Evolutionary conservation across 768 basidiomycete genomes (phyloP).

Genomic region (Trametes meyenii): DNA sequence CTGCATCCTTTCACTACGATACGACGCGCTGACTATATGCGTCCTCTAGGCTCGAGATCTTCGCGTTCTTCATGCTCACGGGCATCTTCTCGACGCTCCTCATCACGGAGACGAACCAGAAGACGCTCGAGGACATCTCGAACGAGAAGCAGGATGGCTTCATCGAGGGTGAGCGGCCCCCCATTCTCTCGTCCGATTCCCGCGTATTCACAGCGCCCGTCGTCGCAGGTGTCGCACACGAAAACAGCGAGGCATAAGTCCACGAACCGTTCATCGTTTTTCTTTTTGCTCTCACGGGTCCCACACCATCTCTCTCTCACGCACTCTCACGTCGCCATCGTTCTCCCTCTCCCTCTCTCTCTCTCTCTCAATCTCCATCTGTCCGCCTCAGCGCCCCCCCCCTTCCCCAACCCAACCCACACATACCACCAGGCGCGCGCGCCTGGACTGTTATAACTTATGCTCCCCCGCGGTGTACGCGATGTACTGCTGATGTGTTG

Average conservation of each 20-base stretch:
- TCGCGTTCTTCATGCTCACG: constrained; percentile 86
- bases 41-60: constrained; percentile 67
- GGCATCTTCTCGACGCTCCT: constrained; percentile 82
- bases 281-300: not conserved
- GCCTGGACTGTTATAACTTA: not conserved
- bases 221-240: not conserved
- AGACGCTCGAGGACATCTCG: constrained; percentile 70
- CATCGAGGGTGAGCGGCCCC: constrained; percentile 36
- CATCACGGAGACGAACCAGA: constrained; percentile 76
- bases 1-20: not conserved
- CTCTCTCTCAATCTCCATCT: not conserved
- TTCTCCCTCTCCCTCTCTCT: not conserved
- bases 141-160: constrained; percentile 71
- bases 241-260: not conserved
- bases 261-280: not conserved
- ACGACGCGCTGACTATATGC: constrained; percentile 3
- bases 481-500: not conserved
- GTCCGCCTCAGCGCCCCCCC: not conserved
- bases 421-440: not conserved
- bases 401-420: not conserved
- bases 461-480: not conserved
- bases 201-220: no score
- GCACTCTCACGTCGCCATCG: not conserved
- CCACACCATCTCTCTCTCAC: not conserved
- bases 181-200: no score